Evolutionary conservation across 176 grass and related monocot genomes (phyloP).

Genomic region (Triticum urartu): DNA sequence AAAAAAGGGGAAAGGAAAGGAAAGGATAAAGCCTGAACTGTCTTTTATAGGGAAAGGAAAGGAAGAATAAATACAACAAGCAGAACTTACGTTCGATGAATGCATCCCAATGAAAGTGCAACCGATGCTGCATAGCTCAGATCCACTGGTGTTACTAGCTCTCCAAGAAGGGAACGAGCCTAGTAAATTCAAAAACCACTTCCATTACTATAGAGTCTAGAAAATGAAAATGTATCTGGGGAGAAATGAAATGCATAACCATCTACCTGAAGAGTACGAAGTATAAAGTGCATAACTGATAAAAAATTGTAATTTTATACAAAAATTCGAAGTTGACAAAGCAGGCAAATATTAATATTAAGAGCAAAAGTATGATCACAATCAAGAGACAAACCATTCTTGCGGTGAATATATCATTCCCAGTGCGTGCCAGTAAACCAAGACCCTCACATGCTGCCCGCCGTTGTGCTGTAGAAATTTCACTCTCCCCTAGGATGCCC

Average conservation of each 20-base stretch:
- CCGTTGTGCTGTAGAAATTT: conserved; percentile 62
- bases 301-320: not conserved
- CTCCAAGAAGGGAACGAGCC: conserved; percentile 90
- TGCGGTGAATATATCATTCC: conserved; percentile 89
- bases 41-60: not conserved
- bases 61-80: conserved; percentile 19
- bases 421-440: conserved; percentile 79
- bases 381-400: conserved; percentile 65
- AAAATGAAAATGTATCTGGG: not conserved
- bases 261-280: not conserved
- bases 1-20: not conserved
- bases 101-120: conserved; percentile 90
- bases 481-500: conserved; percentile 71
- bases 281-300: not conserved
- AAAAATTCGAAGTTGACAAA: not conserved
- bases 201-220: conserved; percentile 16
- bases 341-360: conserved; percentile 2
- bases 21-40: conserved; percentile 4
- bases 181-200: conserved; percentile 49
- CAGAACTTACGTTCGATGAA: conserved; percentile 67
- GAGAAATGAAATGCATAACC: not conserved
- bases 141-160: conserved; percentile 68
- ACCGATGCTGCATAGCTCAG: conserved; percentile 68
- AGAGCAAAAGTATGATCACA: conserved; percentile 10
- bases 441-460: conserved; percentile 88